Percentiles rank a stretch among this genome's conserved stretches.
Evolutionary conservation across 768 basidiomycete genomes (phyloP).

Genomic region (Termitomyces sp.): DNA sequence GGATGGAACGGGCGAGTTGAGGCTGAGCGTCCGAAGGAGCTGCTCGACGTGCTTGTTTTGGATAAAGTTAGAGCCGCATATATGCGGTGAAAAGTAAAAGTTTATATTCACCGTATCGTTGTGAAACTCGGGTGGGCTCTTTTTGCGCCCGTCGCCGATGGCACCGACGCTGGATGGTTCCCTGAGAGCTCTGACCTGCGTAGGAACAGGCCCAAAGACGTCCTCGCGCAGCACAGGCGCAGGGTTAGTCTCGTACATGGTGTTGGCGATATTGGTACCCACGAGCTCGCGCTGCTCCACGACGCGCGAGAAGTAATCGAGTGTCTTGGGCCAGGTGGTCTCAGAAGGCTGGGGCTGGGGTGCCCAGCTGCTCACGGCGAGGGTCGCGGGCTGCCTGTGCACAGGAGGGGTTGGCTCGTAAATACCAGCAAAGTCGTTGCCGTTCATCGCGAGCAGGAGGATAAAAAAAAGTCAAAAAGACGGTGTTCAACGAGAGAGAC

Average conservation of each 20-base stretch:
- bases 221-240: slow-evolving; percentile 48
- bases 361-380: slow-evolving; percentile 60
- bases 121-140: slow-evolving; percentile 47
- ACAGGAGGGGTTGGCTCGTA: slow-evolving; percentile 37
- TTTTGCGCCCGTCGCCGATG: slow-evolving; percentile 79
- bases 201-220: slow-evolving; percentile 58
- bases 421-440: slow-evolving; percentile 31
- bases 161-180: slow-evolving; percentile 50
- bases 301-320: slow-evolving; percentile 59
- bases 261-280: slow-evolving; percentile 17
- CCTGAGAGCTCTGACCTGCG: background rate
- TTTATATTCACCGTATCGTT: slow-evolving; percentile 22
- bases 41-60: slow-evolving; percentile 73
- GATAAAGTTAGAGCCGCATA: slow-evolving; percentile 6
- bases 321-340: slow-evolving; percentile 65
- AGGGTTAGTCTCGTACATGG: slow-evolving; percentile 14
- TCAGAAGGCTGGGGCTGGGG: slow-evolving; percentile 71
- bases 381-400: slow-evolving; percentile 35
- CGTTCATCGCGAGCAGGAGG: slow-evolving; percentile 27
- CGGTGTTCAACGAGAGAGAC: background rate
- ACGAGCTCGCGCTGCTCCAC: slow-evolving; percentile 40
- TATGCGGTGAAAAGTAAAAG: slow-evolving; percentile 2
- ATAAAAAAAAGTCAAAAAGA: no score
- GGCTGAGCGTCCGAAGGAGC: slow-evolving; percentile 73
- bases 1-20: slow-evolving; percentile 69